Conservation (phyloP, 2,329 filamentous ascomycete species). For the Leptographium procerum region DNA sequence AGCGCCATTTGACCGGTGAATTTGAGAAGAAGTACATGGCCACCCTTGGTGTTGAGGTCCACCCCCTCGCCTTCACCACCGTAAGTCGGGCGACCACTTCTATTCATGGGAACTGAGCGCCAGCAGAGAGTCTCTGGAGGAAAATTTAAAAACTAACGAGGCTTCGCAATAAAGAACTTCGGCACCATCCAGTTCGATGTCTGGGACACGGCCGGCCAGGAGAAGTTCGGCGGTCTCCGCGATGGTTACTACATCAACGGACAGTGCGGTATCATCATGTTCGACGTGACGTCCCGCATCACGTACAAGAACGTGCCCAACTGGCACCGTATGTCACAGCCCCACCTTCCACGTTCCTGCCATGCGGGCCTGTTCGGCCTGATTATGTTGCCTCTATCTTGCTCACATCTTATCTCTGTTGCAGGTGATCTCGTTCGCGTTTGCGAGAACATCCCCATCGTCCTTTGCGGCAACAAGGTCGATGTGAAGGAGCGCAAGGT, state of each 20-base stretch:
- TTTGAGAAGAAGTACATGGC: slow-evolving; percentile 99
- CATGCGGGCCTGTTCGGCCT: no score
- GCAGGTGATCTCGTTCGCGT: slow-evolving; percentile 94
- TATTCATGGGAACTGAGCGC: slow-evolving; percentile 3
- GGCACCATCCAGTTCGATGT: slow-evolving; percentile 97
- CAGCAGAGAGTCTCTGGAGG: not conserved
- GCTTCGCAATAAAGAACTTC: slow-evolving; percentile 52
- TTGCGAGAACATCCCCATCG: slow-evolving; percentile 98
- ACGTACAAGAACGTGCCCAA: slow-evolving; percentile 99
- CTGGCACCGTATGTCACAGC: slow-evolving; percentile 85
- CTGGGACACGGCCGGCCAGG: slow-evolving; percentile 97
- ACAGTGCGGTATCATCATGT: slow-evolving; percentile 99
- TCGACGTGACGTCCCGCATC: slow-evolving; percentile 97
- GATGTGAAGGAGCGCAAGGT: slow-evolving; percentile 99
- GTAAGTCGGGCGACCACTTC: slow-evolving; percentile 46
- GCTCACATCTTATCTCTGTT: not conserved
- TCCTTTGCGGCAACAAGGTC: slow-evolving; percentile 98
- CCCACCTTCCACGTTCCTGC: not conserved
- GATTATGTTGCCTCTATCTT: not conserved
- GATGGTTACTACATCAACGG: slow-evolving; percentile 99
- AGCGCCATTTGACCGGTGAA: slow-evolving; percentile 98
- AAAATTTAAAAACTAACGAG: not conserved
- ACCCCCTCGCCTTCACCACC: slow-evolving; percentile 95
- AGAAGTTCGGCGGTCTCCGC: slow-evolving; percentile 99
- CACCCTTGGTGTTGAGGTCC: slow-evolving; percentile 97